Percentiles rank a stretch among this genome's conserved stretches.
phyloP scores from a whole-genome alignment of 306 rosid genomes.

The Datisca glomerata region DNA sequence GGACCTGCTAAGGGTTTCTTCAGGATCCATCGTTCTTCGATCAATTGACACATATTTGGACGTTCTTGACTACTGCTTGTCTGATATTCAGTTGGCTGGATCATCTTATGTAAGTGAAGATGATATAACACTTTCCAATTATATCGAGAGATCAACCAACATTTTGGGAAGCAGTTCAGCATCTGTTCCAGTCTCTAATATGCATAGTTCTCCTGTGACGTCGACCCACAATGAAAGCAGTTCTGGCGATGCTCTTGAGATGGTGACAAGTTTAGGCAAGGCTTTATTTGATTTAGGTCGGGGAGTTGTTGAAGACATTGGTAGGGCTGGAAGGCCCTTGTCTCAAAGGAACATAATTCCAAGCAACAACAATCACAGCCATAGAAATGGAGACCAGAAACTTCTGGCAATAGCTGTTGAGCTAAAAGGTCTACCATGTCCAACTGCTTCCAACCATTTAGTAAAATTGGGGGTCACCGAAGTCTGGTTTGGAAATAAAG shows the following conservation, averaged over 20 bases:
- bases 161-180: slow-evolving; percentile 29
- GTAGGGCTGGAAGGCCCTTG: slow-evolving; percentile 61
- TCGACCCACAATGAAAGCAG: slow-evolving; percentile 50
- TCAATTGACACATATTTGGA: slow-evolving; percentile 84
- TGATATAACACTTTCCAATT: slow-evolving; percentile 16
- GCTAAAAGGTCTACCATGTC: slow-evolving; percentile 88
- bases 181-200: slow-evolving; percentile 31
- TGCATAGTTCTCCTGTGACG: slow-evolving; percentile 25
- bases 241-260: slow-evolving; percentile 97
- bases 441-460: slow-evolving; percentile 63
- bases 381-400: slow-evolving; percentile 34
- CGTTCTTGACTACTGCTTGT: slow-evolving; percentile 93
- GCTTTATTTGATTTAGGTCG: slow-evolving; percentile 92
- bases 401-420: slow-evolving; percentile 51
- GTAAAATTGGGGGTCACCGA: slow-evolving; percentile 58
- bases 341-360: slow-evolving; percentile 30
- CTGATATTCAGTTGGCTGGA: slow-evolving; percentile 48
- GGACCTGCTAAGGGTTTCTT: slow-evolving; percentile 57
- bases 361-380: slow-evolving; percentile 22
- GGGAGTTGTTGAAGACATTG: slow-evolving; percentile 92
- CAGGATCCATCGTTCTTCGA: slow-evolving; percentile 49
- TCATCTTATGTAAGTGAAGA: slow-evolving; percentile 29
- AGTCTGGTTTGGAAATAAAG: slow-evolving; percentile 85
- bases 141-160: slow-evolving; percentile 21
- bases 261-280: slow-evolving; percentile 91